Evolutionary conservation across 2,329 filamentous ascomycete species (phyloP).

Genomic region (Beauveria australis): DNA sequence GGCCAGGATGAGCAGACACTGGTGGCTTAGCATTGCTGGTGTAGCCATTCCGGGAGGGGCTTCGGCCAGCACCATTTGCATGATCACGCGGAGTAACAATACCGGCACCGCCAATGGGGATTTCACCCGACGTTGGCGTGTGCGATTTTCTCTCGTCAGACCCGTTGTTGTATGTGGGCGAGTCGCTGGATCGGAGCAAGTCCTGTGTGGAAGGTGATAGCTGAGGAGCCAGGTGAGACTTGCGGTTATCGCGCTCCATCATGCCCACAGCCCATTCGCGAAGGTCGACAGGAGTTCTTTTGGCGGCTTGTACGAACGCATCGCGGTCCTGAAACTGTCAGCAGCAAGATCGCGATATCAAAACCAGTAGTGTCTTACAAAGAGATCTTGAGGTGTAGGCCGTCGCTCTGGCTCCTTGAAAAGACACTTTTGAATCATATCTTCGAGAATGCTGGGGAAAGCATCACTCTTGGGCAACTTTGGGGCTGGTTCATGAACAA

Average conservation of each 20-base stretch:
- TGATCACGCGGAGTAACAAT: constrained; percentile 48
- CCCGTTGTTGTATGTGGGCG: constrained; percentile 38
- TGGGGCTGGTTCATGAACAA: constrained; percentile 91
- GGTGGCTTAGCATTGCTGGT: constrained; percentile 34
- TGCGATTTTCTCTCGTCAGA: constrained; percentile 37
- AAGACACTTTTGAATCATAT: constrained; percentile 95
- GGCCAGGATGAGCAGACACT: constrained; percentile 36
- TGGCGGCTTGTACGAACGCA: constrained; percentile 90
- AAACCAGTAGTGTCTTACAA: constrained; percentile 48
- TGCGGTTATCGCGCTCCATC: constrained; percentile 92
- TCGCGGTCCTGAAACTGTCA: constrained; percentile 63
- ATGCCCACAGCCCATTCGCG: constrained; percentile 88
- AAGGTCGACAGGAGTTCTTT: constrained; percentile 89
- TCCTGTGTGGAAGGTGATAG: constrained; percentile 71
- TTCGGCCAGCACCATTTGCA: constrained; percentile 34
- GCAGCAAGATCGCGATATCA: not conserved
- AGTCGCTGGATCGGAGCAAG: constrained; percentile 58
- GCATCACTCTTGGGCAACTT: constrained; percentile 94
- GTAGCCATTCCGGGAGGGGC: constrained; percentile 42
- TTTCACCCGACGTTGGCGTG: constrained; percentile 65
- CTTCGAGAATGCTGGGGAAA: constrained; percentile 88
- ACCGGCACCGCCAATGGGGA: constrained; percentile 52
- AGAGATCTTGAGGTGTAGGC: constrained; percentile 88
- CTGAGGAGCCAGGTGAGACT: constrained; percentile 81
- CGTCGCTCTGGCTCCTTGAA: constrained; percentile 82